Base-by-base conservation (phyloP, 352 stramenopile genomes). In the Pythium diclinum region DNA sequence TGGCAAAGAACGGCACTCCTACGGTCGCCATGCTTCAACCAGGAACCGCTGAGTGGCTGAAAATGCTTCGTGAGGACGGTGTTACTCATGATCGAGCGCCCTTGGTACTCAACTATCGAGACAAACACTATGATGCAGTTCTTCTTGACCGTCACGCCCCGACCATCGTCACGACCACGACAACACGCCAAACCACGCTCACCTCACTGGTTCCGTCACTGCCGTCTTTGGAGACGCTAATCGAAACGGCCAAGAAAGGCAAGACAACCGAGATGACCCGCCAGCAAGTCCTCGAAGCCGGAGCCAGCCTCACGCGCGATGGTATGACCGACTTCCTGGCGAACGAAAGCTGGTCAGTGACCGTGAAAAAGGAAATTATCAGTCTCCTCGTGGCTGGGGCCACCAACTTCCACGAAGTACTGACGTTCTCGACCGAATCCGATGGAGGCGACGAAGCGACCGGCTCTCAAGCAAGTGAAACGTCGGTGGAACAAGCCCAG, bases 51-150 rank as follows among this genome's bases (percentile, higher is more conserved):
- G 58, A 13, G 6, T 64, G 47, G 58, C 34, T 63, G 3, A 23
- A 19, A 2, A 33, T 23, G 8, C 8, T 57, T 1, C 40, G 40
- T 1, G 46, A 56, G 8, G 30, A 19, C 8, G 56, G 14, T 11
- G 16, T 4, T 3, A 33, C 6, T 6, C 8, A 36, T 1, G 30
- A 19, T 28, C 4, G 6, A 0, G 32, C 58, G 0, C 47, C 58
- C 0, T 34, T 64, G 13, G 47, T 64, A 3, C 58, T 64, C 19
- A 10, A 3, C 6, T 38, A 58, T 16, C 16, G 6, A 21, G 14
- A 14, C 47, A 52, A 57, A 3, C 58, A 64, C 28, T 64, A 64
- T 21, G 23, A 48, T 10, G 19, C 46, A 11, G 47, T 64, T 9
- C 30, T 64, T 8, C 47, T 57, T n/a, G 63, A 64, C 44, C 44